Evolutionary conservation across 768 basidiomycete species (phyloP).

Genomic region (Xerocomus spinulosus): DNA sequence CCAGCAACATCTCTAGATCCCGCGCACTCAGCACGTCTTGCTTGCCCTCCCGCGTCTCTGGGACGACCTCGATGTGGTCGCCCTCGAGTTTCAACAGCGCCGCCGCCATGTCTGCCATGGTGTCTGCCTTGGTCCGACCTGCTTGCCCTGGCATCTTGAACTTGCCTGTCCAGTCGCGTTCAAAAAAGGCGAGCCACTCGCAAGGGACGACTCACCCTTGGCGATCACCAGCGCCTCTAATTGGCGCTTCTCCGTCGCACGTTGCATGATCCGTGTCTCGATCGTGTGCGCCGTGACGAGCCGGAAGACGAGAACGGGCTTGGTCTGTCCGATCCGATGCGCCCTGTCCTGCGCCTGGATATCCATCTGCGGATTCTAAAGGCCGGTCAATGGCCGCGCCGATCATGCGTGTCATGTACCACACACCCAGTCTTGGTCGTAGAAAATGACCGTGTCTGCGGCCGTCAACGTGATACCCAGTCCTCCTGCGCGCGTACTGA

Average conservation of each 20-base stretch:
- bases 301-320: slow-evolving; percentile 85
- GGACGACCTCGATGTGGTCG: slow-evolving; percentile 86
- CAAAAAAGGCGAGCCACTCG: background rate
- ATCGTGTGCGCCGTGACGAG: slow-evolving; percentile 84
- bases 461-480: slow-evolving; percentile 95
- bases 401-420: background rate
- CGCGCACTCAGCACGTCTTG: slow-evolving; percentile 73
- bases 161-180: slow-evolving; percentile 48
- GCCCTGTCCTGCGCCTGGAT: slow-evolving; percentile 93
- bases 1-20: slow-evolving; percentile 77
- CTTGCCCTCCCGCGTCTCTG: slow-evolving; percentile 60
- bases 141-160: slow-evolving; percentile 70
- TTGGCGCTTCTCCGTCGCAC: slow-evolving; percentile 81
- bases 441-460: slow-evolving; percentile 29
- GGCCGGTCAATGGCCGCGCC: too few relatives aligned
- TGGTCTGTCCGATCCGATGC: slow-evolving; percentile 93
- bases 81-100: slow-evolving; percentile 75
- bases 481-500: slow-evolving; percentile 94
- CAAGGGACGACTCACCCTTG: slow-evolving; percentile 48
- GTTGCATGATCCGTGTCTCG: slow-evolving; percentile 87
- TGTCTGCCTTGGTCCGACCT: slow-evolving; percentile 53
- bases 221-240: slow-evolving; percentile 95
- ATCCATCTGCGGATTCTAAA: slow-evolving; percentile 96
- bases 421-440: slow-evolving; percentile 24
- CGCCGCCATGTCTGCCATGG: slow-evolving; percentile 76